Percentiles rank a stretch among this genome's conserved stretches.
phyloP scores from a whole-genome alignment of 768 basidiomycete genomes.

The Steccherinum ochraceum region DNA sequence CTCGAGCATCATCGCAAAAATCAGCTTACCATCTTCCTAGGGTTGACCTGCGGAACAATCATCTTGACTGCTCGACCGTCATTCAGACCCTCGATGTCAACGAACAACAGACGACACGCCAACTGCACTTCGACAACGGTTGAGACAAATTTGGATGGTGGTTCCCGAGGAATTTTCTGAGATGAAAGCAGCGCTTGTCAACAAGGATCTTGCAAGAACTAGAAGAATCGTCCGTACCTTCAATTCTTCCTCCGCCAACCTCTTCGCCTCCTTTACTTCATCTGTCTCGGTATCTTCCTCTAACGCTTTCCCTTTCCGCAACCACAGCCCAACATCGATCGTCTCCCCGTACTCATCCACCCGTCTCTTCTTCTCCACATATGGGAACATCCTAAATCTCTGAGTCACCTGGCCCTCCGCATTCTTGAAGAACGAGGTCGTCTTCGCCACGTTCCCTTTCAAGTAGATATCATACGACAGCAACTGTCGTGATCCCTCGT shows the following conservation, averaged over 20 bases:
- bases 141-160: slow-evolving; percentile 86
- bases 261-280: slow-evolving; percentile 66
- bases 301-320: slow-evolving; percentile 83
- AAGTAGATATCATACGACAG: slow-evolving; percentile 95
- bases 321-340: slow-evolving; percentile 93
- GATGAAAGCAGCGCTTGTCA: slow-evolving; percentile 6
- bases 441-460: slow-evolving; percentile 89
- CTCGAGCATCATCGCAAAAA: too few relatives aligned
- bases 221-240: slow-evolving; percentile 63
- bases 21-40: slow-evolving; percentile 78
- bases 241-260: slow-evolving; percentile 68
- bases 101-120: slow-evolving; percentile 80
- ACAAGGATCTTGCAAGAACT: slow-evolving; percentile 5
- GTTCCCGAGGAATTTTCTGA: slow-evolving; percentile 51
- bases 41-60: slow-evolving; percentile 94
- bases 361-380: slow-evolving; percentile 80
- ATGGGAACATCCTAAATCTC: slow-evolving; percentile 96
- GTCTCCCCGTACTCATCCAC: slow-evolving; percentile 97
- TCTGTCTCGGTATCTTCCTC: slow-evolving; percentile 87
- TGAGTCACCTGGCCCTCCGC: slow-evolving; percentile 56
- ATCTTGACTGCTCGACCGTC: slow-evolving; percentile 97
- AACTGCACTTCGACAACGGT: slow-evolving; percentile 73
- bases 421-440: slow-evolving; percentile 83
- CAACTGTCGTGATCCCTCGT: slow-evolving; percentile 70
- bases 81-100: slow-evolving; percentile 95